phyloP scores from a whole-genome alignment of 768 basidiomycete genomes.

The Psilocybe cubensis region DNA sequence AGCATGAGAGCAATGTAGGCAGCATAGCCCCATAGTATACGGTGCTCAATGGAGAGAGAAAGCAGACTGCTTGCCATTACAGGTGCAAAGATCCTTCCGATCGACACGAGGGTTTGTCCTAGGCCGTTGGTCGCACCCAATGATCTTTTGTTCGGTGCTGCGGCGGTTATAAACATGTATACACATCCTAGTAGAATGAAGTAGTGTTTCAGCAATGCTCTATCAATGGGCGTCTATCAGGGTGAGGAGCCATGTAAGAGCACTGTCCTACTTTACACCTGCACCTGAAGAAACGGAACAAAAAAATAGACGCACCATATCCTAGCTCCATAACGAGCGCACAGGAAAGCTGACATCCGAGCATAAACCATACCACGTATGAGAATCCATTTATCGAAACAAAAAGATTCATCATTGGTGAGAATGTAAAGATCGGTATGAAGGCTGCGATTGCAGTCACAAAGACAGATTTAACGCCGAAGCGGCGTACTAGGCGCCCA shows the following conservation, averaged over 20 bases:
- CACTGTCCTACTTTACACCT: no score
- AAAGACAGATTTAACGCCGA: conserved; percentile 60
- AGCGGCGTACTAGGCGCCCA: conserved; percentile 50
- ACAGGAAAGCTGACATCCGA: conserved; percentile 29
- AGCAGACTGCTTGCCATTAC: conserved; percentile 25
- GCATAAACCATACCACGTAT: conserved; percentile 29
- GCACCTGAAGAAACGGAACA: no score
- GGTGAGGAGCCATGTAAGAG: no score
- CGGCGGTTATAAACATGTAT: conserved; percentile 54
- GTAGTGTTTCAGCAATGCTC: background rate
- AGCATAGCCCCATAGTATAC: conserved; percentile 26
- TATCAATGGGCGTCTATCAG: background rate
- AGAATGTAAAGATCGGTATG: conserved; percentile 47
- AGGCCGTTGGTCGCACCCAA: conserved; percentile 62
- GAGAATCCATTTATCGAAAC: conserved; percentile 33
- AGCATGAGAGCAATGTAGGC: conserved; percentile 20
- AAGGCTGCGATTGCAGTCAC: conserved; percentile 42
- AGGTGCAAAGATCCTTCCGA: conserved; percentile 25
- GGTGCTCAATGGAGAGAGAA: conserved; percentile 28
- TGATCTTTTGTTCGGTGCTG: conserved; percentile 56
- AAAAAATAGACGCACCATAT: conserved; percentile 30
- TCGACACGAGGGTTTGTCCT: conserved; percentile 28
- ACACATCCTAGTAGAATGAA: conserved; percentile 22
- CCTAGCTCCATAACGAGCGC: conserved; percentile 34
- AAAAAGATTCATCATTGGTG: conserved; percentile 53